Conservation (phyloP, 73 alveolate species). For the Strombidium stylifer region DNA sequence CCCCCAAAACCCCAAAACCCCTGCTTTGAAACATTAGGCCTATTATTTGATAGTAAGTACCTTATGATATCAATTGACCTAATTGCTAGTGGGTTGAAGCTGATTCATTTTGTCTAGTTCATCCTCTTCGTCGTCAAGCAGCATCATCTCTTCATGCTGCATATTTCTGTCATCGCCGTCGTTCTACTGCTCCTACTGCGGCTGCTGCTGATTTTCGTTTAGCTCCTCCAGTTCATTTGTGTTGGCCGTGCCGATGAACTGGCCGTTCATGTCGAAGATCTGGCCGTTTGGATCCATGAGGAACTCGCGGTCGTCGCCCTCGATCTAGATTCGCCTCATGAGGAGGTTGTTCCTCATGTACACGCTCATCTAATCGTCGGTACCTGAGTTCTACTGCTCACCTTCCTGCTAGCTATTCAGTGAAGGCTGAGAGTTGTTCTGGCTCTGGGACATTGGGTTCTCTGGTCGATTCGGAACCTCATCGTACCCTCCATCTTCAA, state of each 20-base stretch:
- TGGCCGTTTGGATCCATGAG: conserved; percentile 60
- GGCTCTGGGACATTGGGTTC: conserved; percentile 8
- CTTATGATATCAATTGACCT: too few relatives aligned
- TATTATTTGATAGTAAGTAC: too few relatives aligned
- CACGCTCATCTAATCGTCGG: conserved; percentile 36
- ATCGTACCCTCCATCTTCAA: neutral
- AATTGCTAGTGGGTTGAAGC: too few relatives aligned
- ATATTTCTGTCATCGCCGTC: too few relatives aligned
- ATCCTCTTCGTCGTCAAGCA: too few relatives aligned
- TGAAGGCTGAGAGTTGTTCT: too few relatives aligned
- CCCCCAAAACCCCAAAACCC: too few relatives aligned
- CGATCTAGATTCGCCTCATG: conserved; percentile 57
- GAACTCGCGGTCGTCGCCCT: conserved; percentile 63
- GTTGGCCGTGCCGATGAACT: conserved; percentile 64
- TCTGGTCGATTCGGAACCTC: conserved; percentile 13
- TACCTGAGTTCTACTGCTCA: conserved; percentile 28
- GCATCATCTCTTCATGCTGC: too few relatives aligned
- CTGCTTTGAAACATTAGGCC: too few relatives aligned
- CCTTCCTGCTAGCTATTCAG: conserved; percentile 14
- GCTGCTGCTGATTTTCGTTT: conserved; percentile 10
- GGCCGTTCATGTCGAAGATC: conserved; percentile 51
- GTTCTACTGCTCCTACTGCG: neutral
- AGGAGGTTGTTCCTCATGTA: conserved; percentile 49
- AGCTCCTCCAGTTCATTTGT: conserved; percentile 49
- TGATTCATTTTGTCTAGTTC: too few relatives aligned